Base-by-base conservation (phyloP, 2,329 filamentous ascomycete species). In the Beauveria pseudobassiana region DNA sequence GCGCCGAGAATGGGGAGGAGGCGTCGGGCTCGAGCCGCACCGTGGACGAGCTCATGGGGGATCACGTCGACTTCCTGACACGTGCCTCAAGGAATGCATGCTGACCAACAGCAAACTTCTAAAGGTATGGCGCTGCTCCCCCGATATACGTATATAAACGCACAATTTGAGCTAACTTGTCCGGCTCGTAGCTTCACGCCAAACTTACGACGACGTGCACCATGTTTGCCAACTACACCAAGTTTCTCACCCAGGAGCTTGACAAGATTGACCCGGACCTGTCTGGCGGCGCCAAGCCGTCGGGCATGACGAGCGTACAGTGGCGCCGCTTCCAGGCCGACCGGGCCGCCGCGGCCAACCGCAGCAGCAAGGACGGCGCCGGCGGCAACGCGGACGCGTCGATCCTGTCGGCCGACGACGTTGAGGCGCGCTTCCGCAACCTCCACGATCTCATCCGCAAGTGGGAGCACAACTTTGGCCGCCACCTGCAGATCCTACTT, bases 11-110 rank as follows among this genome's bases (percentile, higher is more conserved):
- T 9, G 64, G 65, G 8, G 68, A 73, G 42, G 63, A 63, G n/a
- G 62, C 71, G 14, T 72, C 72, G 3, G 69, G 73, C 1, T 71
- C 75, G 7, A 79, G 78, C 46, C 77, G 92, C 43, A 99, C 95
- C 0, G 95, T 99, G 1, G 95, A 99, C 70, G 92, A 98, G 76
- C 77, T 99, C 71, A 99, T 99, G 95, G 91, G 98, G 76, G 93
- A 98, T 71, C 95, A 99, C 76, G 93, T 99, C 63, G 95, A 98
- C 75, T 99, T 99, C 73, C 78, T 99, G 53, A 97, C 69, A 98
- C 95, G 4, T 99, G 95, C 73, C 80, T 99, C 69, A 99, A 98
- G 76, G 95, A 98, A 77, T 98, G 95, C 78, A 98, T 98, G 92
- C 82, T 99, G 66, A 99, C 95, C 22, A 97, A 99, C 74, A 91